phyloP scores from a whole-genome alignment of 345 rosid species.

The Ceriops tagal region DNA sequence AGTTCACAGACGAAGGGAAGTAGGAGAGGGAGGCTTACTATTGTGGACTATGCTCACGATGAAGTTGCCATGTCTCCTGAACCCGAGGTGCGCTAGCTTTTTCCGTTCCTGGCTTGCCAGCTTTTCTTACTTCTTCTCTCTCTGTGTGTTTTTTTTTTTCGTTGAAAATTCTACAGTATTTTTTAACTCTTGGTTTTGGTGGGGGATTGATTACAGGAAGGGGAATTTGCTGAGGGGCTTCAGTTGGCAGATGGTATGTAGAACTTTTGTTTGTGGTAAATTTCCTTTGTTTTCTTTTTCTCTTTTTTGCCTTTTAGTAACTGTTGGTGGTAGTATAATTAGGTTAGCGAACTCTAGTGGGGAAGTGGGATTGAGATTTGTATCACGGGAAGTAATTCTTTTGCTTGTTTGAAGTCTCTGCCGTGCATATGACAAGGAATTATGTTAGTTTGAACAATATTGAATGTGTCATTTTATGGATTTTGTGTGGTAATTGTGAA shows the following conservation, averaged over 20 bases:
- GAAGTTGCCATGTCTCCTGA: constrained; percentile 70
- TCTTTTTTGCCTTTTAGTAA: background rate
- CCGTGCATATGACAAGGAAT: too few relatives aligned
- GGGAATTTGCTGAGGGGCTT: constrained; percentile 34
- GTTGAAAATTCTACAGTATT: background rate
- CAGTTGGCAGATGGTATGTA: constrained; percentile 34
- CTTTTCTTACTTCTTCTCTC: background rate
- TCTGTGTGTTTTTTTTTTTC: background rate
- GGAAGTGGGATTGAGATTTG: too few relatives aligned
- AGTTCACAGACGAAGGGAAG: constrained; percentile 26
- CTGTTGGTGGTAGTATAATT: background rate
- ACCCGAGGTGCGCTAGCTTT: constrained; percentile 40
- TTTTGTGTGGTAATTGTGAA: too few relatives aligned
- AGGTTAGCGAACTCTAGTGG: too few relatives aligned
- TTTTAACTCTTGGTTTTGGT: constrained; percentile 4
- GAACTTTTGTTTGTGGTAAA: background rate
- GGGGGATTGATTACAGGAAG: constrained; percentile 41
- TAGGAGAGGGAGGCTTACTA: constrained; percentile 38
- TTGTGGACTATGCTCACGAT: constrained; percentile 70
- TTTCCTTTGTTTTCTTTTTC: background rate
- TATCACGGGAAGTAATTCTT: too few relatives aligned
- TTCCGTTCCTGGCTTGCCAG: background rate
- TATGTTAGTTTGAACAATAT: too few relatives aligned
- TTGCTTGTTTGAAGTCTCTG: too few relatives aligned
- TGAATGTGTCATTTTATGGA: too few relatives aligned